phyloP scores from a whole-genome alignment of 148 eudicot genomes.

The Beta vulgaris region DNA sequence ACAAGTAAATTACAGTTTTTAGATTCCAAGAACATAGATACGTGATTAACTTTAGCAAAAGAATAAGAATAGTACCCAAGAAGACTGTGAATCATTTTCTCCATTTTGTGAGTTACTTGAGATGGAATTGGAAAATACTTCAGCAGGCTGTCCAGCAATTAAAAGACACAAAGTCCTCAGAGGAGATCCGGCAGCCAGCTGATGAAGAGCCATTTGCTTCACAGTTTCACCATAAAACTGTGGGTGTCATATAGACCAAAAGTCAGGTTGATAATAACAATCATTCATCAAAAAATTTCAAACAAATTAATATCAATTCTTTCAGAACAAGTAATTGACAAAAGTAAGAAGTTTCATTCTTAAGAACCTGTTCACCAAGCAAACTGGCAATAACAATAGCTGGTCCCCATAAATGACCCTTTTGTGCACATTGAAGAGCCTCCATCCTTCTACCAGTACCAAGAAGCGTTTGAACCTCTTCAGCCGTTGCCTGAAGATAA shows the following conservation, averaged over 20 bases:
- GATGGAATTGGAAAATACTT: conserved; percentile 53
- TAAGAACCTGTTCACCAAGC: conserved; percentile 74
- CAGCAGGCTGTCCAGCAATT: conserved; percentile 83
- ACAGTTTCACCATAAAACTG: conserved; percentile 82
- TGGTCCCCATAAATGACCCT: conserved; percentile 84
- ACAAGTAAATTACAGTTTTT: background rate
- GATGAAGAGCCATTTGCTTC: conserved; percentile 83
- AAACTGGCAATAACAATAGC: conserved; percentile 85
- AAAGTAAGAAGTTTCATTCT: background rate
- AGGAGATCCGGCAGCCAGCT: conserved; percentile 75
- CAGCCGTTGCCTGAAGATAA: conserved; percentile 62
- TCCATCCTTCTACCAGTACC: conserved; percentile 84
- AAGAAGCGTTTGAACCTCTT: conserved; percentile 78
- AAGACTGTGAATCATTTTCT: conserved; percentile 38
- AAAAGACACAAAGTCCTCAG: conserved; percentile 82
- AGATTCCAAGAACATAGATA: background rate
- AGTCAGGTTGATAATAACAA: conserved; percentile 9
- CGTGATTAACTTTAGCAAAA: background rate
- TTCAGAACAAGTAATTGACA: background rate
- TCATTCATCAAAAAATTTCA: background rate
- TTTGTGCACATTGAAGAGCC: conserved; percentile 75
- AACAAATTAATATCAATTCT: background rate
- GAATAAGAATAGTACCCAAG: conserved; percentile 40
- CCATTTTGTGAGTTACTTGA: conserved; percentile 34
- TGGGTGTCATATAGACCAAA: conserved; percentile 11